Evolutionary conservation across 306 rosid genomes (phyloP).

Genomic region (Vigna hirtella): DNA sequence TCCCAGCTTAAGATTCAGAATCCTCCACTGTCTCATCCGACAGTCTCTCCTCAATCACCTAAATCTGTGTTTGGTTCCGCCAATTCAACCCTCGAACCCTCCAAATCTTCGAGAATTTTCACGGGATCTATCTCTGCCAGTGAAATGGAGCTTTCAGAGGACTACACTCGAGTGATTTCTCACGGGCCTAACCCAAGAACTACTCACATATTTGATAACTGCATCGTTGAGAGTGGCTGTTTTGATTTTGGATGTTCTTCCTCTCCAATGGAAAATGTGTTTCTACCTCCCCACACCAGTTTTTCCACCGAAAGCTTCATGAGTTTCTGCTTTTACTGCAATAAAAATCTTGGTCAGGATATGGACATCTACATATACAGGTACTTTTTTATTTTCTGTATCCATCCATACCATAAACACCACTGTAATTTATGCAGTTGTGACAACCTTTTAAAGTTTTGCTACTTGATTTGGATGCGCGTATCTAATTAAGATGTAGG

Average conservation of each 20-base stretch:
- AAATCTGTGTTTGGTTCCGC: slow-evolving; percentile 26
- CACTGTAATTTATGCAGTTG: too few relatives aligned
- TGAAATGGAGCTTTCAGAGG: slow-evolving; percentile 80
- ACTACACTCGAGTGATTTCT: slow-evolving; percentile 72
- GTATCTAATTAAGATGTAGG: background rate
- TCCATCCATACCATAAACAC: background rate
- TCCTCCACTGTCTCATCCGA: slow-evolving; percentile 49
- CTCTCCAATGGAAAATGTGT: slow-evolving; percentile 36
- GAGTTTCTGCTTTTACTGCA: slow-evolving; percentile 69
- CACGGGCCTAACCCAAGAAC: slow-evolving; percentile 83
- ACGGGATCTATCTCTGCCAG: slow-evolving; percentile 56
- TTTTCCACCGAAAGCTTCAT: slow-evolving; percentile 58
- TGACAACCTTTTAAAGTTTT: background rate
- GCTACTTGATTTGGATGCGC: background rate
- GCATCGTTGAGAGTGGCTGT: slow-evolving; percentile 63
- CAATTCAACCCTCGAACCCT: slow-evolving; percentile 39
- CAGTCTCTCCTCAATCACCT: slow-evolving; percentile 44
- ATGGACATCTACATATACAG: slow-evolving; percentile 83
- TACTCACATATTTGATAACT: slow-evolving; percentile 72
- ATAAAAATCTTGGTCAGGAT: slow-evolving; percentile 57
- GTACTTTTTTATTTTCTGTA: slow-evolving; percentile 39
- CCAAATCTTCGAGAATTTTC: slow-evolving; percentile 46
- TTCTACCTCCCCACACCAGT: slow-evolving; percentile 36
- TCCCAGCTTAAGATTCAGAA: slow-evolving; percentile 82
- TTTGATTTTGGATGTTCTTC: slow-evolving; percentile 52